Percentiles rank a stretch among this genome's conserved stretches.
These are phyloP conservation scores for Sphagnum magellanicum DNA, from an alignment of 228 moss, liverwort and hornwort species.

Conservation along the genomic window DNA sequence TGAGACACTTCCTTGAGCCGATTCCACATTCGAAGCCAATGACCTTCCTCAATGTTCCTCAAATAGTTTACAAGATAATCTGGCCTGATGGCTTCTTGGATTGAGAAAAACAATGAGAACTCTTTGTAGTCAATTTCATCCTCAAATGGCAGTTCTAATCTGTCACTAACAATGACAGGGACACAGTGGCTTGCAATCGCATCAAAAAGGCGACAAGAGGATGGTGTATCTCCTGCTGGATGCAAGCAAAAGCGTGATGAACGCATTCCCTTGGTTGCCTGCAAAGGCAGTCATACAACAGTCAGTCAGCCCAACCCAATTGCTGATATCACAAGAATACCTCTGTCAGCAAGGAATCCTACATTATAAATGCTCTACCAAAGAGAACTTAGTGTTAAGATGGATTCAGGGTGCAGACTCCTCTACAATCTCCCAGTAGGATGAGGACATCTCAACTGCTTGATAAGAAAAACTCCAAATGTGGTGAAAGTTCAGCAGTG, in stretches of 20 bases:
- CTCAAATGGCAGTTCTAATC: slow-evolving; percentile 85
- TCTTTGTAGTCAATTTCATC: slow-evolving; percentile 59
- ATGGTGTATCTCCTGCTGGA: slow-evolving; percentile 93
- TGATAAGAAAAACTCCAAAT: too few species aligned
- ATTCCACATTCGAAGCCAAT: slow-evolving; percentile 54
- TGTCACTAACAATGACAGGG: slow-evolving; percentile 79
- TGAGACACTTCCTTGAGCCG: slow-evolving; percentile 37
- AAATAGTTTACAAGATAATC: slow-evolving; percentile 36
- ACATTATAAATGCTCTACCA: background rate
- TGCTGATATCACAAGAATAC: background rate
- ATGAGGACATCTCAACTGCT: too few species aligned
- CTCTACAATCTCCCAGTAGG: too few species aligned
- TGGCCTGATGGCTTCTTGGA: slow-evolving; percentile 37
- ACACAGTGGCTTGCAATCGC: slow-evolving; percentile 86
- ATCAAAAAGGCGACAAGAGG: slow-evolving; percentile 87
- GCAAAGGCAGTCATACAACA: background rate
- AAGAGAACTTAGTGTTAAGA: background rate
- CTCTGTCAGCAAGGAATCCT: too few species aligned
- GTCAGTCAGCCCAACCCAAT: background rate
- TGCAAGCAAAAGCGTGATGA: slow-evolving; percentile 67
- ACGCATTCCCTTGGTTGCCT: slow-evolving; percentile 69
- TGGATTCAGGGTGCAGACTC: too few species aligned
- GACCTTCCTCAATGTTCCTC: slow-evolving; percentile 11
- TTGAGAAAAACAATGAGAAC: slow-evolving; percentile 61
- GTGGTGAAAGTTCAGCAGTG: too few species aligned